Evolutionary conservation across 345 rosid genomes (phyloP).

Genomic region (Barbarea vulgaris): DNA sequence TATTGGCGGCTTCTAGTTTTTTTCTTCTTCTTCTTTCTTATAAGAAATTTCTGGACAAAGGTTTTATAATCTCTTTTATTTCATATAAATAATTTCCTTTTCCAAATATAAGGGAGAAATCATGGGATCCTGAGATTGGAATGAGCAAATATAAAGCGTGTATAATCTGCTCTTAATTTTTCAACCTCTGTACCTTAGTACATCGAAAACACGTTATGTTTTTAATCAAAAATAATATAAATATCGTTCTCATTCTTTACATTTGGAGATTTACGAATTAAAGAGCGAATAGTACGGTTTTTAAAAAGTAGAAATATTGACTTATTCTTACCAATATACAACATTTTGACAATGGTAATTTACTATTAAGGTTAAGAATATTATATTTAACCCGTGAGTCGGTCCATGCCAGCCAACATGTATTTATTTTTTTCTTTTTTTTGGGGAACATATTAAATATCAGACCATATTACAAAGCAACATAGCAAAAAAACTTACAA

Average conservation of each 20-base stretch:
- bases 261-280: neutral
- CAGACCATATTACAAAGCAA: neutral
- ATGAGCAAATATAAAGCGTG: neutral
- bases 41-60: too few relatives aligned
- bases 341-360: neutral
- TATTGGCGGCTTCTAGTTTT: too few relatives aligned
- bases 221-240: too few relatives aligned
- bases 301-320: neutral
- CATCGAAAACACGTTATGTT: neutral
- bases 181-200: too few relatives aligned
- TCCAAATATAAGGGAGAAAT: too few relatives aligned
- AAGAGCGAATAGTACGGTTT: neutral
- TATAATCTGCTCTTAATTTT: too few relatives aligned
- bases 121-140: too few relatives aligned
- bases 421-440: neutral
- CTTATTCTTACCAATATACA: neutral
- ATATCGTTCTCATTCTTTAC: neutral
- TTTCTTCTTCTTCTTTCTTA: too few relatives aligned
- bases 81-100: too few relatives aligned
- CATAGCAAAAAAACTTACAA: neutral
- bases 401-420: neutral
- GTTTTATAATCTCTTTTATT: too few relatives aligned
- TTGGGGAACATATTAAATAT: neutral
- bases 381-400: neutral
- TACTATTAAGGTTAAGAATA: neutral